These are phyloP conservation scores for Trypanosomatidae sp. DNA, from an alignment of 208 protist species.

Conservation along the genomic window DNA sequence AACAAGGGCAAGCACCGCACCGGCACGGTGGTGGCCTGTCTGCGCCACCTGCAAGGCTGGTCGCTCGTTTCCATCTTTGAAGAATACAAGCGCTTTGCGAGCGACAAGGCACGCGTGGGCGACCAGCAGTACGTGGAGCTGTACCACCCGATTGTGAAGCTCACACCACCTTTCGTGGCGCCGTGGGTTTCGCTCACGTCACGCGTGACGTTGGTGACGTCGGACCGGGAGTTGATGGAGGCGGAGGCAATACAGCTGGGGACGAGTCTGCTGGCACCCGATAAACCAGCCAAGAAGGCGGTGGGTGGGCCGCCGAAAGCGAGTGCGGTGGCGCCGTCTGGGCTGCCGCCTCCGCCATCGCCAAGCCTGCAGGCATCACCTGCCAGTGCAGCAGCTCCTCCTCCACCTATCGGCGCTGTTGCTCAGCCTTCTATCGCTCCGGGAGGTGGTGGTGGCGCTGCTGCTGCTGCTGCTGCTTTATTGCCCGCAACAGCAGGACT, in stretches of 20 bases:
- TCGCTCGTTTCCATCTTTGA: conserved; percentile 96
- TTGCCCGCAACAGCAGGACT: too few species aligned
- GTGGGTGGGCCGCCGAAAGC: too few species aligned
- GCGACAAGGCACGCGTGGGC: conserved; percentile 92
- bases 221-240: conserved; percentile 55
- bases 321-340: too few species aligned
- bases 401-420: too few species aligned
- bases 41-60: conserved; percentile 94
- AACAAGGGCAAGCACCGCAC: conserved; percentile 98
- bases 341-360: too few species aligned
- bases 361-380: too few species aligned
- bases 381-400: too few species aligned
- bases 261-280: conserved; percentile 61
- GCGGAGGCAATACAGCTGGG: conserved; percentile 60
- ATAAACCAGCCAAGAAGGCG: too few species aligned
- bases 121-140: conserved; percentile 98
- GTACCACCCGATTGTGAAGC: conserved; percentile 86
- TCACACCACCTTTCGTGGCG: conserved; percentile 62
- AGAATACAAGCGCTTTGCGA: conserved; percentile 95
- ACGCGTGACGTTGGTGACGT: conserved; percentile 51
- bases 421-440: too few species aligned
- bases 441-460: too few species aligned
- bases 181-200: conserved; percentile 61
- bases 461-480: too few species aligned
- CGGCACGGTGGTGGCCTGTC: conserved; percentile 93